Conservation (phyloP, 805 yeast genomes). For the Teunomyces tritomae region DNA sequence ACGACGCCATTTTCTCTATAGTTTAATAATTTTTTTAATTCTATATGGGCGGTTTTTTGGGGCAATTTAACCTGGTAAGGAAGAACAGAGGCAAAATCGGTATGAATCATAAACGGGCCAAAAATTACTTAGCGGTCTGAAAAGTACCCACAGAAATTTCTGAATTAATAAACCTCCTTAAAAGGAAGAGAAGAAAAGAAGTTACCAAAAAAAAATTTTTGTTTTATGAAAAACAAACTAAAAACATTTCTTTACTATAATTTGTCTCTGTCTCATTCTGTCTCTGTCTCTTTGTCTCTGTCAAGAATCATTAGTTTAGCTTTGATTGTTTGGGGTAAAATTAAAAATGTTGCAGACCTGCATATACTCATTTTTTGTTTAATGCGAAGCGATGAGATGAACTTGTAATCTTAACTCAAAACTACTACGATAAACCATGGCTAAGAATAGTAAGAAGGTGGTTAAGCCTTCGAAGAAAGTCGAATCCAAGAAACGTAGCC, state of each 20-base stretch:
- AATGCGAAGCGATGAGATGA: conserved; percentile 8
- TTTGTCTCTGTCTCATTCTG: too few species aligned
- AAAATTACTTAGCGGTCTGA: neutral
- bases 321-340: too few species aligned
- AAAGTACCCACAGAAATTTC: neutral
- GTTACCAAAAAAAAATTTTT: too few species aligned
- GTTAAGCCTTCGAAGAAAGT: conserved; percentile 12
- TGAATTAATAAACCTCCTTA: neutral
- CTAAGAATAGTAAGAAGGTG: conserved; percentile 8
- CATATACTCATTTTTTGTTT: neutral
- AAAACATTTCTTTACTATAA: too few species aligned
- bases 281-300: too few species aligned
- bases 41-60: neutral
- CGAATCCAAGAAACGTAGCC: conserved; percentile 25
- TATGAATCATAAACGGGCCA: conserved; percentile 3
- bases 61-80: neutral
- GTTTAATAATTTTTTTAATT: neutral
- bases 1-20: conserved; percentile 31
- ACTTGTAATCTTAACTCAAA: neutral
- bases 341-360: neutral
- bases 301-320: too few species aligned
- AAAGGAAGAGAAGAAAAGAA: neutral
- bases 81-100: neutral
- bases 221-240: too few species aligned
- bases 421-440: conserved; percentile 8